Conservation (phyloP, 2,329 filamentous ascomycete genomes). For the Coniella lustricola region DNA sequence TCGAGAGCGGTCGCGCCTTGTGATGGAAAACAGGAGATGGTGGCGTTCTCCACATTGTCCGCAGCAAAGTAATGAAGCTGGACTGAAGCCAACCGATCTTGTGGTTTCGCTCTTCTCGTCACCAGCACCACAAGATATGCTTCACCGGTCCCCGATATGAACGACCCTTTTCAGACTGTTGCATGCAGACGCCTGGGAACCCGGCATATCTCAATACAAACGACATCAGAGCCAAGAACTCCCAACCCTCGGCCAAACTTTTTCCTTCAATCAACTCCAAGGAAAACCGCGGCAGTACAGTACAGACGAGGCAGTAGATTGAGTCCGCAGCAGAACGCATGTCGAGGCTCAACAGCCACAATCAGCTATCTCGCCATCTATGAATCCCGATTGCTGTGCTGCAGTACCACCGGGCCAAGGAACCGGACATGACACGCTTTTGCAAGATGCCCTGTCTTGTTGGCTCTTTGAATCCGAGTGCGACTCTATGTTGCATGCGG, state of each 20-base stretch:
- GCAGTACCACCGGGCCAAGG: not conserved
- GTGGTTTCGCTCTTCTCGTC: not conserved
- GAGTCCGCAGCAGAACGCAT: not conserved
- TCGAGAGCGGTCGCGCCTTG: not conserved
- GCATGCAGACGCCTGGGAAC: constrained; percentile 1
- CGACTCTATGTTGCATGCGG: constrained; percentile 13
- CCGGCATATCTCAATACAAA: constrained; percentile 8
- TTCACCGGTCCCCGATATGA: constrained; percentile 2
- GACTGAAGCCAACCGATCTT: not conserved
- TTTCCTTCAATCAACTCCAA: constrained; percentile 13
- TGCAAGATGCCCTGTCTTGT: constrained; percentile 1
- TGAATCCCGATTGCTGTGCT: not conserved
- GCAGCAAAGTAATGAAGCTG: not conserved
- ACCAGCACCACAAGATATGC: not conserved
- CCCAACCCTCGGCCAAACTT: constrained; percentile 5
- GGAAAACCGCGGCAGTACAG: not conserved
- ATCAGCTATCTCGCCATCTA: not conserved
- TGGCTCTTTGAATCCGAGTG: constrained; percentile 9
- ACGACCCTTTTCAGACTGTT: constrained; percentile 3
- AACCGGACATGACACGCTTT: not conserved
- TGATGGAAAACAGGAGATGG: not conserved
- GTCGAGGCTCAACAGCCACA: not conserved
- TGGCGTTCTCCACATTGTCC: not conserved
- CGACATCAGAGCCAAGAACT: constrained; percentile 1
- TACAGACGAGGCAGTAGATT: not conserved